Evolutionary conservation across 208 protist species (phyloP).

Genomic region (Wallacemonas sp.): DNA sequence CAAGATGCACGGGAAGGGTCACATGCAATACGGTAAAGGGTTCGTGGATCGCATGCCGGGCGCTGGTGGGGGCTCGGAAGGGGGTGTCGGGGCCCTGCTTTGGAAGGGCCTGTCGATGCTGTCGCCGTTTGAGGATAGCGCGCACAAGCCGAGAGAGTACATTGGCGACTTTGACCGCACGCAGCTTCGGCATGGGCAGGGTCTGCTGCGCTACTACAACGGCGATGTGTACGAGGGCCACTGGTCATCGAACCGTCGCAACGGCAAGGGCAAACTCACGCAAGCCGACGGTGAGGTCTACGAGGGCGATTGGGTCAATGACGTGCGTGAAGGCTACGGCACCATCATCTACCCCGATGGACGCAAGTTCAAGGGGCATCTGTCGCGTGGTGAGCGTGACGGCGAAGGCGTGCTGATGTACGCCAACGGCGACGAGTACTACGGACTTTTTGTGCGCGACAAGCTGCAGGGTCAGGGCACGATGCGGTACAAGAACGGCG

Average conservation of each 20-base stretch:
- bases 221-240: constrained; percentile 85
- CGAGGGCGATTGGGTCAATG: constrained; percentile 74
- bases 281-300: constrained; percentile 56
- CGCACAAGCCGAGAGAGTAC: constrained; percentile 62
- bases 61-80: constrained; percentile 5
- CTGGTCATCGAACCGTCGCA: constrained; percentile 67
- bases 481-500: constrained; percentile 75
- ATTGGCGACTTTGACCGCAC: constrained; percentile 60
- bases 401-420: constrained; percentile 84
- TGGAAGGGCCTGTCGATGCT: constrained; percentile 68
- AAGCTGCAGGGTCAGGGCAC: constrained; percentile 73
- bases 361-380: constrained; percentile 67
- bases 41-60: constrained; percentile 32
- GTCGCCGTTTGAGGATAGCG: constrained; percentile 65
- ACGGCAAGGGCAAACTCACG: constrained; percentile 54
- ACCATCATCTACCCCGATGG: constrained; percentile 67
- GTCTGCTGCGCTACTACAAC: constrained; percentile 72
- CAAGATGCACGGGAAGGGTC: constrained; percentile 41
- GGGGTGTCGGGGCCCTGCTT: constrained; percentile 42
- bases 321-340: constrained; percentile 73
- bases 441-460: constrained; percentile 70
- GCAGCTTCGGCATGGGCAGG: constrained; percentile 67
- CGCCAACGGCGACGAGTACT: constrained; percentile 86
- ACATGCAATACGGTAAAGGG: constrained; percentile 31
- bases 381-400: constrained; percentile 59